Conservation (phyloP, 371 early-diverging fungal genomes). For the Thermomucor indicae-seudaticae region DNA sequence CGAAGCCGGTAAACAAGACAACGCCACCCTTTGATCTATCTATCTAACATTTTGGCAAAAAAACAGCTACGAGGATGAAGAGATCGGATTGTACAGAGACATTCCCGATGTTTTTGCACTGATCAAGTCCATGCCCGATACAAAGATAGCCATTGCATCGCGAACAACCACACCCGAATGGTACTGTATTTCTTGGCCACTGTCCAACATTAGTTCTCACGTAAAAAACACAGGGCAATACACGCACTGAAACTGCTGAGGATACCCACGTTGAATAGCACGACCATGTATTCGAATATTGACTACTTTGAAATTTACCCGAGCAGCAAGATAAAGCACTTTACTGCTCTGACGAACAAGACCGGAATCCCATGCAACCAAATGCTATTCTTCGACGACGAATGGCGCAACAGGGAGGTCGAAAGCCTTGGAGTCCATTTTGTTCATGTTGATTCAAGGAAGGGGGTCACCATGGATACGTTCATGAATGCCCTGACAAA, state of each 20-base stretch:
- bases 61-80: slow-evolving; percentile 16
- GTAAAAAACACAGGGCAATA: slow-evolving; percentile 16
- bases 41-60: background rate
- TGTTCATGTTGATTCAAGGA: slow-evolving; percentile 16
- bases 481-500: slow-evolving; percentile 23
- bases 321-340: slow-evolving; percentile 38
- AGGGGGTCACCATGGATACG: slow-evolving; percentile 27
- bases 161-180: slow-evolving; percentile 46
- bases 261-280: slow-evolving; percentile 19
- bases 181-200: slow-evolving; percentile 12
- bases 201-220: background rate
- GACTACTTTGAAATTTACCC: slow-evolving; percentile 46
- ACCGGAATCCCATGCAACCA: slow-evolving; percentile 36
- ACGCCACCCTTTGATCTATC: background rate
- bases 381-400: slow-evolving; percentile 63
- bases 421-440: slow-evolving; percentile 34
- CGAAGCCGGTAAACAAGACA: slow-evolving; percentile 5
- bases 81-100: slow-evolving; percentile 27
- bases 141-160: slow-evolving; percentile 48
- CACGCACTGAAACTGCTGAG: slow-evolving; percentile 18
- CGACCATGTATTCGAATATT: slow-evolving; percentile 22
- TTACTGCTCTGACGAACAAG: slow-evolving; percentile 25
- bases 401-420: slow-evolving; percentile 41
- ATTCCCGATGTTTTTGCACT: slow-evolving; percentile 32
- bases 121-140: slow-evolving; percentile 29